Base-by-base conservation (phyloP, 2,329 filamentous ascomycete genomes). In the Rhynchosporium graminicola region DNA sequence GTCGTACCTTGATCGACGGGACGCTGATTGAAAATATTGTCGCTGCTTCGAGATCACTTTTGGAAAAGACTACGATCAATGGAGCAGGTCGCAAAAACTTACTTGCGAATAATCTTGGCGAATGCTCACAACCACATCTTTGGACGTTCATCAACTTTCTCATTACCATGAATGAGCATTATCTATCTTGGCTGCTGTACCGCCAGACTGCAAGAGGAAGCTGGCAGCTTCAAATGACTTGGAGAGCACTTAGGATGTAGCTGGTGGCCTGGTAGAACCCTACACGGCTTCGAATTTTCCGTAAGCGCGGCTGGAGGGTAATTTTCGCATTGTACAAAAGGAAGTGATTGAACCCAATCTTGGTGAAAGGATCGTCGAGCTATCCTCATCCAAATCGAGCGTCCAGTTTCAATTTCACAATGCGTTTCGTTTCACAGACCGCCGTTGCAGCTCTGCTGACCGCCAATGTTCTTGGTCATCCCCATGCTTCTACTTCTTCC, bases 401-500 rank as follows among this genome's bases (percentile, higher is more conserved):
- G 4, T 26, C 33, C 9, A 31, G 52, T 48, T 42, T 26, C 13
- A n/a, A 36, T 47, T 43, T 51, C 59, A 64, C 36, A 4, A 64
- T 64, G 62, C 62, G 62, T 61, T 42, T 61, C 50, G 10, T 56
- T 51, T 61, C 47, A 15, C 59, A 45, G 31, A 55, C 59, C 43
- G 33, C 55, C 4, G 47, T 61, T 20, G 40, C 50, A 26, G 58
- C 62, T 43, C 33, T 59, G 12, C 43, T 64, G 15, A 33, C 55
- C 28, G 42, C 54, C 29, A 43, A 50, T 50, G 55, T 59, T 51
- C 54, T 64, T n/a, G 59, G 38, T 20, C 59, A 61, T 61, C 54
- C 54, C 10, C 40, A 38, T 52, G 13, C 51, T 38, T 46, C 38
- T 20, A 31, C 62, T 38, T 60, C 52, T 20, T 10, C 54, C 12